Evolutionary conservation across 257 asterid genomes (phyloP), one percentile per base, ranked within the genome.

Genomic region (Fraxinus quadrangulata): DNA sequence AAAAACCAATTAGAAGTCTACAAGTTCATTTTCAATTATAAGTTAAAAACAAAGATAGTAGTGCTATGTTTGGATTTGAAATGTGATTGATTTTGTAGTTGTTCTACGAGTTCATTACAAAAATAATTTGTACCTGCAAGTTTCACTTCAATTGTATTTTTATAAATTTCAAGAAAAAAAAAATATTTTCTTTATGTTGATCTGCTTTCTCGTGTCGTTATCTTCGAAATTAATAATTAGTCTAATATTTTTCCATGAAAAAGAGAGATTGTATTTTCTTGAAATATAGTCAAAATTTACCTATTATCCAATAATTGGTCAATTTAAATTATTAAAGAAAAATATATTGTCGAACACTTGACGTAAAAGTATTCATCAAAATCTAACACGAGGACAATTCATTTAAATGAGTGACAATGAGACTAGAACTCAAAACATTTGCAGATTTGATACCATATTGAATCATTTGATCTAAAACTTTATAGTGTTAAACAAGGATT

Each of bases 1-100:
- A 74, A 83, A 79, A 49, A 42, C 77, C 17, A 92, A 92, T 54
- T 92, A 74, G 61, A 37, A 19, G 7, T 24, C 69, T 63, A 1
- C 17, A 63, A 59, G 28, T 59, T 59, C 14, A 2, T 59, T 6
- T 59, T 23, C 21, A 59, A 10, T 63, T 11, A 11, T 63, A 23
- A 26, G 36, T 63, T 24, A 23, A 63, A 63, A 63, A 3, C 69
- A 23, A 26, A 26, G 10, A 24, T 24, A 7, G 33, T 23, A 10
- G 14, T 21, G 14, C 31, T 63, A 13, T 24, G 11, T 63, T 63
- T 63, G 34, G 34, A 63, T 63, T 21, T 61, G 31, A 61, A 61
- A 0, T 61, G 68, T 63, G 26, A 23, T 24, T 63, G 16, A 10
- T 11, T 24, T 63, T 9, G 34, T 63, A 63, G 69, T 63, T 63